These are phyloP conservation scores for Clarireedia hainanense DNA, from an alignment of 2,329 filamentous ascomycete species.

Conservation along the genomic window DNA sequence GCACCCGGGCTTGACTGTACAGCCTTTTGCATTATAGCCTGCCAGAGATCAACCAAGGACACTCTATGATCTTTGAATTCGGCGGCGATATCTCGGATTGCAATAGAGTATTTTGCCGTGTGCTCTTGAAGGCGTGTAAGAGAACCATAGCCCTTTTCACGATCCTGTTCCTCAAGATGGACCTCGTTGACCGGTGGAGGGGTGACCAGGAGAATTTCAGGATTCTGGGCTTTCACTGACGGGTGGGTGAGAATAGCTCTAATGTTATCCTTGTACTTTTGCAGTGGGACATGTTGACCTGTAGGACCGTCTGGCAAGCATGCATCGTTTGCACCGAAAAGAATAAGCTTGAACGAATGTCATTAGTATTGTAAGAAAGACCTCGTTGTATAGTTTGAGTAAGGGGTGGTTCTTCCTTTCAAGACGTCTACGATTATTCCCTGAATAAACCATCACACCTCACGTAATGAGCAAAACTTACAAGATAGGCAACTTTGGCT, in stretches of 20 bases:
- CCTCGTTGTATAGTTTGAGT: neutral
- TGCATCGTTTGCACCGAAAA: constrained; percentile 89
- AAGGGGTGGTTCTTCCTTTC: neutral
- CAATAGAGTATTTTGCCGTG: constrained; percentile 58
- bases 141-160: constrained; percentile 27
- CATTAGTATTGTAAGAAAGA: neutral
- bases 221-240: constrained; percentile 58
- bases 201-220: constrained; percentile 69
- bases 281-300: constrained; percentile 70
- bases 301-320: constrained; percentile 49
- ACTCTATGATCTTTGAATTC: constrained; percentile 33
- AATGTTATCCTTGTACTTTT: constrained; percentile 66
- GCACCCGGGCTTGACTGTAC: constrained; percentile 41
- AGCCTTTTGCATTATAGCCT: constrained; percentile 64
- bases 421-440: neutral
- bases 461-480: constrained; percentile 21
- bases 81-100: constrained; percentile 41
- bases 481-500: constrained; percentile 56
- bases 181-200: constrained; percentile 69
- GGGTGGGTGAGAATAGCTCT: constrained; percentile 65
- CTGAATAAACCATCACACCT: neutral
- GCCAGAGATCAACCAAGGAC: constrained; percentile 71
- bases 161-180: constrained; percentile 29
- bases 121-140: constrained; percentile 49
- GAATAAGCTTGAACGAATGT: constrained; percentile 37